Evolutionary conservation across 2,329 filamentous ascomycete species (phyloP).

Genomic region (Pseudocercospora musae): DNA sequence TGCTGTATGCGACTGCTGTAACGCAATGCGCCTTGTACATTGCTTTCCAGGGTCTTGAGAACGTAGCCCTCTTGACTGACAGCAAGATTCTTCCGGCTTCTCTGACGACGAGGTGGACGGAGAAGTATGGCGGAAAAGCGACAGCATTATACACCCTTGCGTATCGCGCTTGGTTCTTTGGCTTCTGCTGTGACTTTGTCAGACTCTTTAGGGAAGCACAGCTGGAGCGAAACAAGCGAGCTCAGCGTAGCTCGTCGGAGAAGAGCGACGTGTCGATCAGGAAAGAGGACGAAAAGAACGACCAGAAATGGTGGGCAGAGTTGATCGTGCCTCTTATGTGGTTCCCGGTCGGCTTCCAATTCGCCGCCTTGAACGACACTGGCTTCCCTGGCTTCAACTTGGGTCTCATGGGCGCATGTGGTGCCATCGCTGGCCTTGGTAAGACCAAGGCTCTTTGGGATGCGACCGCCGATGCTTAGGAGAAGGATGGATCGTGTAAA

Average conservation of each 20-base stretch:
- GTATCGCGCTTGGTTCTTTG: conserved; percentile 45
- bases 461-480: conserved; percentile 29
- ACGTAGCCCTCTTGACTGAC: conserved; percentile 44
- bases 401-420: conserved; percentile 44
- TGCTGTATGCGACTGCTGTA: conserved; percentile 42
- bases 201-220: conserved; percentile 43
- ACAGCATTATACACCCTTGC: conserved; percentile 41
- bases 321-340: conserved; percentile 42
- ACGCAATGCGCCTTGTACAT: conserved; percentile 44
- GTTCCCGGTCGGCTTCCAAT: conserved; percentile 45
- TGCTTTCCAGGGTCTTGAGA: conserved; percentile 45
- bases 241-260: conserved; percentile 25
- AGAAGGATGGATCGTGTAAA: not conserved
- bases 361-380: conserved; percentile 34
- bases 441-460: conserved; percentile 35
- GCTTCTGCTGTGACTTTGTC: conserved; percentile 44
- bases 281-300: conserved; percentile 39
- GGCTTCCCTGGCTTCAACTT: conserved; percentile 46
- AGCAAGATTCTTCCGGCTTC: conserved; percentile 38
- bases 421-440: conserved; percentile 39
- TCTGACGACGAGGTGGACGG: conserved; percentile 36
- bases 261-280: conserved; percentile 27
- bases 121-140: conserved; percentile 33
- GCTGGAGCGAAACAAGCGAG: conserved; percentile 37
- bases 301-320: conserved; percentile 44